Evolutionary conservation across 352 stramenopile species (phyloP).

Genomic region (Peronosclerospora sorghi): DNA sequence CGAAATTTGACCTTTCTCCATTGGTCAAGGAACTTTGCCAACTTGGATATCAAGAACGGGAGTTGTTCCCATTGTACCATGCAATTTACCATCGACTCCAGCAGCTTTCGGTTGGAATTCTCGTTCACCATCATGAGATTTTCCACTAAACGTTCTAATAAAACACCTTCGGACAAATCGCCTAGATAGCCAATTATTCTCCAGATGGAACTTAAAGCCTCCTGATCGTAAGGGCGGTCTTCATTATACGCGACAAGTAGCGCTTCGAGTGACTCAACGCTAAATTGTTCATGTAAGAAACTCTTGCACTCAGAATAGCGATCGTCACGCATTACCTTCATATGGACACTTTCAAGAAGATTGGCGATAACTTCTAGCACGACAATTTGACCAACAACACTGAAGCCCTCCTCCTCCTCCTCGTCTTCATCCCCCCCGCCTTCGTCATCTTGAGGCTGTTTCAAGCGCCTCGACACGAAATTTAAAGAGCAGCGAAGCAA

Average conservation of each 20-base stretch:
- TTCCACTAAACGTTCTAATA: conserved; percentile 50
- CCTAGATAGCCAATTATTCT: conserved; percentile 60
- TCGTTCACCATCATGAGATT: conserved; percentile 69
- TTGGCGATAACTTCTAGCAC: conserved; percentile 65
- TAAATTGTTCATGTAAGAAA: conserved; percentile 63
- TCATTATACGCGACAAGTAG: conserved; percentile 57
- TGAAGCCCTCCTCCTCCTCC: conserved; percentile 58
- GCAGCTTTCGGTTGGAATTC: conserved; percentile 52
- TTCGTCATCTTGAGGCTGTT: conserved; percentile 21
- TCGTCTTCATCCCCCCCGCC: conserved; percentile 48
- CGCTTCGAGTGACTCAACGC: conserved; percentile 42
- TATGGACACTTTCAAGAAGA: conserved; percentile 59
- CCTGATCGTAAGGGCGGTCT: conserved; percentile 45
- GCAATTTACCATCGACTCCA: conserved; percentile 75
- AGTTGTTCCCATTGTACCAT: conserved; percentile 68
- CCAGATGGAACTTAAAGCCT: conserved; percentile 65
- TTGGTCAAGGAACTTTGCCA: conserved; percentile 44
- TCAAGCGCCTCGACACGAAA: conserved; percentile 60
- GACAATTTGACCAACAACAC: conserved; percentile 53
- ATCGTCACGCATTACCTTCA: conserved; percentile 57
- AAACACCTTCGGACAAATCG: conserved; percentile 39
- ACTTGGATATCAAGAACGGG: conserved; percentile 44
- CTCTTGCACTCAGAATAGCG: conserved; percentile 64
- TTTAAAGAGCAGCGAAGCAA: conserved; percentile 68
- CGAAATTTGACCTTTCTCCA: conserved; percentile 45